Evolutionary conservation across 1,284 basidiomycete genomes (phyloP).

Genomic region (Puccinia hordei): DNA sequence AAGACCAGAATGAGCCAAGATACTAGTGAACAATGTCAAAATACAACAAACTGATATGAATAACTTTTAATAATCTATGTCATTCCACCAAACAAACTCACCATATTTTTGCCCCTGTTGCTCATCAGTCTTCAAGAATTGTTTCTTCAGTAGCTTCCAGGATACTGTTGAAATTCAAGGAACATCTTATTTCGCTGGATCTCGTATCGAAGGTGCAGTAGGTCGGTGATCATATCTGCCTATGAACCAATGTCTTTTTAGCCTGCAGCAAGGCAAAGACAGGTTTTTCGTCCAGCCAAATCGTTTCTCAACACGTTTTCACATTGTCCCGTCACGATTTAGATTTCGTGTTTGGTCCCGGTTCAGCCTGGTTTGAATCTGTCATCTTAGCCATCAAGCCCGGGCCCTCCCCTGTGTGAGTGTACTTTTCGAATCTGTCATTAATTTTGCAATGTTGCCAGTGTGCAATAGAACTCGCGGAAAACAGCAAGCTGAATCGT

Average conservation of each 20-base stretch:
- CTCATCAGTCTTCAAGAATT: conserved; percentile 12
- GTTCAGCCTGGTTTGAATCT: conserved; percentile 36
- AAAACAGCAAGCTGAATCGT: background rate
- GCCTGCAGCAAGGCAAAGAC: background rate
- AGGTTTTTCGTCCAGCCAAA: background rate
- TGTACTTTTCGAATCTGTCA: background rate
- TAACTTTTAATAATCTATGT: background rate
- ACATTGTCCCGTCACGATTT: background rate
- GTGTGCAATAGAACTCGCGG: background rate
- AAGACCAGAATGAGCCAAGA: background rate
- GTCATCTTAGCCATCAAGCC: conserved; percentile 19
- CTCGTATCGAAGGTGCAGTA: conserved; percentile 40
- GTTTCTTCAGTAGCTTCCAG: conserved; percentile 39
- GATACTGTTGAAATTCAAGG: conserved; percentile 31
- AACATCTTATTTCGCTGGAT: conserved; percentile 19
- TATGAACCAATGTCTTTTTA: background rate
- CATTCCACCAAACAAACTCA: no score
- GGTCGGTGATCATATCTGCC: background rate
- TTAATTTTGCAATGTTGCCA: background rate
- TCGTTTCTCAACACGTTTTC: background rate
- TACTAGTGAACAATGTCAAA: background rate
- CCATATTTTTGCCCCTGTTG: background rate
- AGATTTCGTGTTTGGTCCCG: conserved; percentile 41
- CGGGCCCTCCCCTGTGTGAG: background rate
- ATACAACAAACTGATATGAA: background rate